Evolutionary conservation across 2,329 filamentous ascomycete species (phyloP).

Genomic region (Paracamarosporium sp.): DNA sequence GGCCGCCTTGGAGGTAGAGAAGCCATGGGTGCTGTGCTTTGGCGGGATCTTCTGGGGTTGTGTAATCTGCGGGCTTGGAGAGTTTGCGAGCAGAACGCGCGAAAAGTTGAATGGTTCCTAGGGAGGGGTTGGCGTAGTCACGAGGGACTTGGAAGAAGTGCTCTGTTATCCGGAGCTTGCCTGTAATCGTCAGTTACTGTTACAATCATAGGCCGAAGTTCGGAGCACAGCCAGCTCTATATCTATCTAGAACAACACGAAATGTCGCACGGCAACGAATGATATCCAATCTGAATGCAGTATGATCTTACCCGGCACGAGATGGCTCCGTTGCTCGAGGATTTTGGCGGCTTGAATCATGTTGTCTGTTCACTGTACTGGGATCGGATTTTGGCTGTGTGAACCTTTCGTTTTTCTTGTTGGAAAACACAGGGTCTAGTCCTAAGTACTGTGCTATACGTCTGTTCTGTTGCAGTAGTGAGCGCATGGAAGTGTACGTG

Average conservation of each 20-base stretch:
- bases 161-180: slow-evolving; percentile 78
- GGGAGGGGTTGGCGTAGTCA: slow-evolving; percentile 71
- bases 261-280: no score
- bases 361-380: slow-evolving; percentile 14
- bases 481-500: no score
- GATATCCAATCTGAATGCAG: no score
- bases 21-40: slow-evolving; percentile 64
- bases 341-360: slow-evolving; percentile 56
- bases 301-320: slow-evolving; percentile 53
- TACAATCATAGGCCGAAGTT: no score
- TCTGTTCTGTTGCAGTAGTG: no score
- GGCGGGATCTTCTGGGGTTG: slow-evolving; percentile 57
- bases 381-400: not conserved
- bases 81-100: slow-evolving; percentile 74
- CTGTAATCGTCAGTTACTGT: slow-evolving; percentile 51
- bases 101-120: slow-evolving; percentile 75
- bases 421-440: no score
- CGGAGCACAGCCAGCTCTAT: no score
- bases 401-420: not conserved
- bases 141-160: slow-evolving; percentile 87
- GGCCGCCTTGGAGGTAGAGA: slow-evolving; percentile 84
- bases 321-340: slow-evolving; percentile 53
- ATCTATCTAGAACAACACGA: no score
- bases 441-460: no score
- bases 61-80: slow-evolving; percentile 65